phyloP scores from a whole-genome alignment of 78 protist genomes.

The Goniomonas avonlea region DNA sequence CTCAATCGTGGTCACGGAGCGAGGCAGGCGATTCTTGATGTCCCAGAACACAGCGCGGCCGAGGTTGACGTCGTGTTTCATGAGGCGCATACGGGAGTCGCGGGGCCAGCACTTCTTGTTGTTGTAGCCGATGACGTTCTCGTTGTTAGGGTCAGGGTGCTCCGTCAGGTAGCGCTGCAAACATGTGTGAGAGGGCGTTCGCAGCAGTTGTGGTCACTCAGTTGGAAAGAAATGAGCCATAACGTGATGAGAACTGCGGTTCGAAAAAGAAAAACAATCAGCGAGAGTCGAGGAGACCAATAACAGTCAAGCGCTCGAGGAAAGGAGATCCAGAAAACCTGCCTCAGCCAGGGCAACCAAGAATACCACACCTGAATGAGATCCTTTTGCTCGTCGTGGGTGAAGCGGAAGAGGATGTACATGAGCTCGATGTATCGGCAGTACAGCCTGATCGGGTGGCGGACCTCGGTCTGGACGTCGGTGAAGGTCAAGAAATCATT shows the following conservation, averaged over 20 bases:
- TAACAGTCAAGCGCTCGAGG: too few relatives aligned
- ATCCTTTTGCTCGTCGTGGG: constrained; percentile 86
- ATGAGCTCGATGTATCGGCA: constrained; percentile 85
- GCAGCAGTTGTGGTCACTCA: too few relatives aligned
- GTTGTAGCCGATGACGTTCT: constrained; percentile 96
- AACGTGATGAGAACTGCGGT: too few relatives aligned
- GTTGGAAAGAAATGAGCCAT: too few relatives aligned
- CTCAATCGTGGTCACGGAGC: constrained; percentile 81
- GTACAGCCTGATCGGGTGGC: constrained; percentile 97
- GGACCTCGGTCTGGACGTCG: constrained; percentile 60
- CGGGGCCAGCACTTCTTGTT: constrained; percentile 99
- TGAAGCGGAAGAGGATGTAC: constrained; percentile 83
- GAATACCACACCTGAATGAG: constrained; percentile 72
- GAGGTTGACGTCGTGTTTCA: constrained; percentile 97
- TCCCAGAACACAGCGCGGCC: constrained; percentile 99
- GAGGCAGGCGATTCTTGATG: constrained; percentile 91
- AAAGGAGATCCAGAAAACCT: too few relatives aligned
- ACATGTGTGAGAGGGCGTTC: too few relatives aligned
- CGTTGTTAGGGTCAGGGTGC: constrained; percentile 99
- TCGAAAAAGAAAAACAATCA: too few relatives aligned
- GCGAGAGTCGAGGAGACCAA: too few relatives aligned
- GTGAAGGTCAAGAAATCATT: constrained; percentile 79
- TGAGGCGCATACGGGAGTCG: constrained; percentile 96
- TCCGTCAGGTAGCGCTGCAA: constrained; percentile 93
- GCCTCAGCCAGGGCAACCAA: too few relatives aligned